A percentile compares a stretch with the other conserved stretches of the same genome.
phyloP scores from a whole-genome alignment of 129 eudicot genomes.

The Artemisia annua region DNA sequence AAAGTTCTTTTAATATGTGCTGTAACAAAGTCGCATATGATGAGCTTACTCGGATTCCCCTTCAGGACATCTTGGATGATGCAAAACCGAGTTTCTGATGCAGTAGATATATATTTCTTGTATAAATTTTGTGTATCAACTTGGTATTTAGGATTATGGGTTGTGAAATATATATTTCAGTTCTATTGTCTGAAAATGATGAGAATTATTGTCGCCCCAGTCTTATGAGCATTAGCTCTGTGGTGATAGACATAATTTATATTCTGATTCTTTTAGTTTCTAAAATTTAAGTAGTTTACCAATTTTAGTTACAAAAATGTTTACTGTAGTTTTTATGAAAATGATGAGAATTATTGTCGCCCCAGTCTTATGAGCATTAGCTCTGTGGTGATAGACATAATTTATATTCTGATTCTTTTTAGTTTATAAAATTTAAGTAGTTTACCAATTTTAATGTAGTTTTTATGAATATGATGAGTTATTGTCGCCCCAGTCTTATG shows the following conservation, averaged over 20 bases:
- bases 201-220: constrained; percentile 78
- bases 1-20: no score
- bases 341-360: constrained; percentile 61
- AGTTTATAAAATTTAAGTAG: no score
- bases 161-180: no score
- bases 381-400: constrained; percentile 38
- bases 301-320: no score
- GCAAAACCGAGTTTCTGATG: constrained; percentile 87
- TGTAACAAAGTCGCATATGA: constrained; percentile 41
- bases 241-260: constrained; percentile 35
- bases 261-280: constrained; percentile 8
- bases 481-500: no score
- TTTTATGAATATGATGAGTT: constrained; percentile 13
- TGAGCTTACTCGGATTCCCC: constrained; percentile 86
- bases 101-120: background rate
- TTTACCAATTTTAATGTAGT: no score
- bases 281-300: no score
- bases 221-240: constrained; percentile 30
- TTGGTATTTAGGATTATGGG: no score
- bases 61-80: constrained; percentile 77
- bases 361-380: constrained; percentile 50
- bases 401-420: constrained; percentile 13
- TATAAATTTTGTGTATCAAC: background rate
- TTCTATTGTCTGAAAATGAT: constrained; percentile 4
- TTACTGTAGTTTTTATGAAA: background rate